Base-by-base conservation (phyloP, 768 basidiomycete species). In the Calocybe cyanea region DNA sequence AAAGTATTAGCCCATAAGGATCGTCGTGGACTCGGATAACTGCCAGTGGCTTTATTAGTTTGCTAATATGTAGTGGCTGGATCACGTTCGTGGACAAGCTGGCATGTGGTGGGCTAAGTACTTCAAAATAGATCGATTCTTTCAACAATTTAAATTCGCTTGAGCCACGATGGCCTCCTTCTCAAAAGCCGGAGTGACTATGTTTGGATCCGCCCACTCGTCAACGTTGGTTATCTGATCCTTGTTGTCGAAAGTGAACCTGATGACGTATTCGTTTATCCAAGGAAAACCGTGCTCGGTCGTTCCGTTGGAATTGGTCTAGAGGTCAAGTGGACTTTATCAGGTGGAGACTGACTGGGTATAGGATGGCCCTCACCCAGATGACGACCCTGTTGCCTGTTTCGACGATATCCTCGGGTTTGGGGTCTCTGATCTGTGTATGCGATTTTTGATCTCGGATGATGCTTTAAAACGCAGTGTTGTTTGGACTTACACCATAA, bases 291-390 rank as follows among this genome's bases (percentile, higher is more conserved):
- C 45, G n/a, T 39, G 38, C 13, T 40, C 45, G 30, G 45, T 39
- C 17, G 37, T 38, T 33, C 45, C 45, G 14, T 40, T 46, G 3
- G 45, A 39, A 31, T 46, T 46, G 3, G 45, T 46, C 45, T 46
- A 30, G 18, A 14, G 10, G 30, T 33, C 11, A 23, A 38, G 15
- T 6, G 24, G 4, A 19, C 38, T 20, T 17, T 23, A 25, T 37
- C 14, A 38, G 23, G 2, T n/a, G 21, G 14, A n/a, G 31, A 11
- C 11, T 17, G 10, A 1, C 24, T 24, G 9, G 3, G 8, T 13
- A 17, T 11, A n/a, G 10, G 21, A 7, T 2, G 41, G 18, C n/a
- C n/a, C 38, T 15, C 32, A 46, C 45, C 45, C 45, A 46, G n/a
- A 46, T 46, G 4, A 34, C 35, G 5, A 46, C 45, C 1, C 13